A percentile compares a stretch with the other conserved stretches of the same genome.
Evolutionary conservation across 106 monocot species (phyloP).

Genomic region (Narthecium ossifragum): DNA sequence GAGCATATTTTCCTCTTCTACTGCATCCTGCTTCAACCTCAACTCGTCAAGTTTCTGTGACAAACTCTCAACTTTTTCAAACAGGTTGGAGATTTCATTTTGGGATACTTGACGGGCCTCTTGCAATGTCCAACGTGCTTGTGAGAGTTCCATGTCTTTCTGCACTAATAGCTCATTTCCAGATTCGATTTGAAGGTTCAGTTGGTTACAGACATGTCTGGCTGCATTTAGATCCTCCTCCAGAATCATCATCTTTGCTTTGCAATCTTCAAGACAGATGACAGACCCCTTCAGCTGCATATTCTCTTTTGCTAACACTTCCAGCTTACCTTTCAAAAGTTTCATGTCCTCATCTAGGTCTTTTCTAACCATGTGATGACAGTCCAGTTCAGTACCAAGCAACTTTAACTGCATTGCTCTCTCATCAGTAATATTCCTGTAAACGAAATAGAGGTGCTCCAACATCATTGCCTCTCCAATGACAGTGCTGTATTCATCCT

Average conservation of each 20-base stretch:
- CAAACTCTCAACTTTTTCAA: slow-evolving; percentile 24
- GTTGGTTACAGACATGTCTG: slow-evolving; percentile 10
- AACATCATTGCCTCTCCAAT: slow-evolving; percentile 28
- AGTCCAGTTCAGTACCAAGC: slow-evolving; percentile 13
- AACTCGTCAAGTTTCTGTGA: slow-evolving; percentile 20
- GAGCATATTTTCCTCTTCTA: slow-evolving; percentile 24
- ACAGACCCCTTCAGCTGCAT: slow-evolving; percentile 16
- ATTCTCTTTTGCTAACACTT: slow-evolving; percentile 22
- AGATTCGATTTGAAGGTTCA: slow-evolving; percentile 7
- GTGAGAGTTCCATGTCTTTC: neutral
- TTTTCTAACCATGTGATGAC: slow-evolving; percentile 11
- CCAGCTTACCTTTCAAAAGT: slow-evolving; percentile 19
- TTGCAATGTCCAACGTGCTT: slow-evolving; percentile 9
- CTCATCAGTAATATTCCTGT: slow-evolving; percentile 29
- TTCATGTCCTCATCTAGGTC: slow-evolving; percentile 21
- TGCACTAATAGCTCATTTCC: neutral
- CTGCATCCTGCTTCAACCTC: slow-evolving; percentile 4
- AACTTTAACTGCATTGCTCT: slow-evolving; percentile 19
- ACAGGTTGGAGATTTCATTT: slow-evolving; percentile 23
- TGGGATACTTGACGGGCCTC: slow-evolving; percentile 16
- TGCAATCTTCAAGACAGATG: slow-evolving; percentile 13
- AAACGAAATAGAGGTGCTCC: slow-evolving; percentile 40
- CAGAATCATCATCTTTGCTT: slow-evolving; percentile 3
- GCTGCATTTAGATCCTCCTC: slow-evolving; percentile 20
- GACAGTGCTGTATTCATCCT: slow-evolving; percentile 31